Percentiles rank a stretch among this genome's conserved stretches.
phyloP scores from a whole-genome alignment of 306 rosid species.

The Glycine soja region DNA sequence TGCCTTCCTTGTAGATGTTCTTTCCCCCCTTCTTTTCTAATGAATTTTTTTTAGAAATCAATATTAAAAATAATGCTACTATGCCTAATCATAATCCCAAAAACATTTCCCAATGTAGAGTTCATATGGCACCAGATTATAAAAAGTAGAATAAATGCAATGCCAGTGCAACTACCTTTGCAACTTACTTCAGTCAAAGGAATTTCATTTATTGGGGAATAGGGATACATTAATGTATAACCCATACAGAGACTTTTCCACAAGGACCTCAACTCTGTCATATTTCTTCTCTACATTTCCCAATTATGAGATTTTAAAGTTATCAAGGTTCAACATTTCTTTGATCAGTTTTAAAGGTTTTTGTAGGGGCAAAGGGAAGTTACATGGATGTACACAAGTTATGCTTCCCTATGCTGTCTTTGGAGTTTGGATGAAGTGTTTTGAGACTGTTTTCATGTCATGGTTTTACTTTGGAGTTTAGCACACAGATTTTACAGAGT shows the following conservation, averaged over 20 bases:
- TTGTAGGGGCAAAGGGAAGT: not conserved
- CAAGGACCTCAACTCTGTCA: not conserved
- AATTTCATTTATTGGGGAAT: not conserved
- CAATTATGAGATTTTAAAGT: not conserved
- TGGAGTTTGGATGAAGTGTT: not conserved
- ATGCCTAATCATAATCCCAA: not conserved
- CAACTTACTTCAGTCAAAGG: constrained; percentile 8
- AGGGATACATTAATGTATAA: not conserved
- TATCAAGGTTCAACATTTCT: constrained; percentile 26
- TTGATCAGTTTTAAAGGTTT: not conserved
- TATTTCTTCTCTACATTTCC: constrained; percentile 6
- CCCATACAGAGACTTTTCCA: constrained; percentile 7
- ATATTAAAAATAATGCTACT: not conserved
- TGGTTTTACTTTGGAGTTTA: constrained; percentile 5
- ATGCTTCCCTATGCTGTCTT: not conserved
- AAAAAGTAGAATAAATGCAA: constrained; percentile 3
- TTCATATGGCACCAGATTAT: not conserved
- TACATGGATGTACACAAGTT: not conserved
- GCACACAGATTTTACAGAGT: not conserved
- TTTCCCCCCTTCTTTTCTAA: not conserved
- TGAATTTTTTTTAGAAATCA: not conserved
- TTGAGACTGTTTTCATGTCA: not conserved
- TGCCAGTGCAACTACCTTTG: not conserved
- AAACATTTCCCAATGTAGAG: not conserved
- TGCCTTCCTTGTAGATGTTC: not conserved